Evolutionary conservation across 1,284 basidiomycete genomes (phyloP).

Genomic region (Fomitopsis betulina): DNA sequence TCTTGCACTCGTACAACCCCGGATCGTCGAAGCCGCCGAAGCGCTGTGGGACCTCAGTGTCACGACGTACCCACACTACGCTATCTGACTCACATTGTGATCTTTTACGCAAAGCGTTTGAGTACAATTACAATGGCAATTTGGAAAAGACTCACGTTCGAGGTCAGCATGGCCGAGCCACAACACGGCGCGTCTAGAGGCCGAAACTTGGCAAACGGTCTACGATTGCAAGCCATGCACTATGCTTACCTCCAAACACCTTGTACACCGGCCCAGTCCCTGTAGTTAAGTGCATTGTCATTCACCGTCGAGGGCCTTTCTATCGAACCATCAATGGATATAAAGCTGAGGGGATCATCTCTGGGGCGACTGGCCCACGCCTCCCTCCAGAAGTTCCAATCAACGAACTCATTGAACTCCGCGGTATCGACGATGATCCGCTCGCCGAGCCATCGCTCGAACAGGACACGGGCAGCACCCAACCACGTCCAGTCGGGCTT

Average conservation of each 20-base stretch:
- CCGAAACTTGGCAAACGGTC: background rate
- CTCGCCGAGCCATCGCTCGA: constrained; percentile 14
- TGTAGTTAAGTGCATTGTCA: background rate
- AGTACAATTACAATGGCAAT: background rate
- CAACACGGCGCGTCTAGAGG: constrained; percentile 44
- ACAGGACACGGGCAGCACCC: constrained; percentile 23
- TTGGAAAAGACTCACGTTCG: constrained; percentile 33
- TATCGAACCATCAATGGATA: background rate
- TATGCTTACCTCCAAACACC: constrained; percentile 46
- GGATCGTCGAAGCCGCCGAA: constrained; percentile 22
- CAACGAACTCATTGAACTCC: background rate
- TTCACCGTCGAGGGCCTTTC: background rate
- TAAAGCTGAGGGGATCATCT: background rate
- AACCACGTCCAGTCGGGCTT: constrained; percentile 25
- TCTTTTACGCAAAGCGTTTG: constrained; percentile 21
- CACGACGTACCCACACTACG: background rate
- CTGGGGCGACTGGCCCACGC: background rate
- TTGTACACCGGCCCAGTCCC: constrained; percentile 52
- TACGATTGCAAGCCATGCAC: constrained; percentile 7
- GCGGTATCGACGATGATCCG: too few relatives aligned
- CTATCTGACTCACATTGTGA: constrained; percentile 30
- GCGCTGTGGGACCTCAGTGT: background rate
- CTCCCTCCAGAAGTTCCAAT: constrained; percentile 2
- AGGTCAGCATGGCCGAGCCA: constrained; percentile 57
- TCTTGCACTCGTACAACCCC: constrained; percentile 40